Evolutionary conservation across 768 basidiomycete species (phyloP).

Genomic region (Pleurotus giganteus): DNA sequence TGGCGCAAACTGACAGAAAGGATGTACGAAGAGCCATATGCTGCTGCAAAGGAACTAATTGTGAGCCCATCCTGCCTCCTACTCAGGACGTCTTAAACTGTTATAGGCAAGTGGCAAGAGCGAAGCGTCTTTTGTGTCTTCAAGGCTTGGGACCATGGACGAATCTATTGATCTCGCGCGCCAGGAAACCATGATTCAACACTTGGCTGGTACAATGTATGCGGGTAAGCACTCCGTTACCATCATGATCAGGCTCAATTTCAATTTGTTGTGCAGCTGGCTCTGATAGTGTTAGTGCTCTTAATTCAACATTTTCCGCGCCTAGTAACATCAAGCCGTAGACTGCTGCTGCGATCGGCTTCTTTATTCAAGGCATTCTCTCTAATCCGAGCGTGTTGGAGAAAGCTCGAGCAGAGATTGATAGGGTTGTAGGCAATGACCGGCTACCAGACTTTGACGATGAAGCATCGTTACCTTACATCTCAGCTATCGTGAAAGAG

Average conservation of each 20-base stretch:
- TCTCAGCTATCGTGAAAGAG: slow-evolving; percentile 31
- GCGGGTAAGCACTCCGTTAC: slow-evolving; percentile 15
- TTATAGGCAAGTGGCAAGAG: slow-evolving; percentile 17
- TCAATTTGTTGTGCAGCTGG: slow-evolving; percentile 17
- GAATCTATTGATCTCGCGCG: slow-evolving; percentile 12
- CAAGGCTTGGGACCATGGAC: slow-evolving; percentile 18
- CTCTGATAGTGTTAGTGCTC: slow-evolving; percentile 26
- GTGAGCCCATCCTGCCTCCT: slow-evolving; percentile 17
- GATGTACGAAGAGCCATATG: slow-evolving; percentile 37
- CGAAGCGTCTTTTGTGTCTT: slow-evolving; percentile 20
- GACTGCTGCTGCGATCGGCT: slow-evolving; percentile 21
- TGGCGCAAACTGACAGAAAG: slow-evolving; percentile 39
- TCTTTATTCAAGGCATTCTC: slow-evolving; percentile 28
- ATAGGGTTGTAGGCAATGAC: slow-evolving; percentile 23
- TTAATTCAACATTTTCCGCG: neutral
- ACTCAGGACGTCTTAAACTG: neutral
- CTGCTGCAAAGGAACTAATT: slow-evolving; percentile 22
- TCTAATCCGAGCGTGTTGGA: slow-evolving; percentile 23
- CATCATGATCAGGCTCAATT: neutral
- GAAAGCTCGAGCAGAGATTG: slow-evolving; percentile 30
- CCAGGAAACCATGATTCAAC: slow-evolving; percentile 20
- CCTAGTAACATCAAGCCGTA: slow-evolving; percentile 5
- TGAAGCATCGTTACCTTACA: slow-evolving; percentile 24
- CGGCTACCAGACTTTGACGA: slow-evolving; percentile 31
- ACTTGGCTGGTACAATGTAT: slow-evolving; percentile 24